Evolutionary conservation across 441 rosid genomes (phyloP).

Genomic region (Manihot esculenta): DNA sequence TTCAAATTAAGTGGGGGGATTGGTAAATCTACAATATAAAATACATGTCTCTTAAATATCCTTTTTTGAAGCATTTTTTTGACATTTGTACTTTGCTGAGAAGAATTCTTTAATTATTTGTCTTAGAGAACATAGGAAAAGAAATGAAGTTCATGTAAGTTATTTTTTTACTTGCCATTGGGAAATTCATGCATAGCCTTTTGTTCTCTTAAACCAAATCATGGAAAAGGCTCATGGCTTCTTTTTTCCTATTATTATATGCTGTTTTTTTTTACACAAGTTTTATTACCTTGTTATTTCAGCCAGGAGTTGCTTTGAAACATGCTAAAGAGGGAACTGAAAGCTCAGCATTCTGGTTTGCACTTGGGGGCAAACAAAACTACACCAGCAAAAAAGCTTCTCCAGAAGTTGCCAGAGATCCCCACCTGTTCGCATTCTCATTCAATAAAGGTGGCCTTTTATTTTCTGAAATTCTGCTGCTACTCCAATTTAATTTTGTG

Average conservation of each 20-base stretch:
- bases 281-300: slow-evolving; percentile 30
- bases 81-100: not conserved
- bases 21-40: not conserved
- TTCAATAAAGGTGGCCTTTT: slow-evolving; percentile 60
- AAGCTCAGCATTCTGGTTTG: slow-evolving; percentile 94
- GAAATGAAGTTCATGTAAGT: not conserved
- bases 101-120: not conserved
- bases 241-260: not conserved
- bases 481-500: not conserved
- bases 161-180: not conserved
- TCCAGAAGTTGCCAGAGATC: slow-evolving; percentile 73
- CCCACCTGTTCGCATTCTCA: slow-evolving; percentile 77
- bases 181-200: not conserved
- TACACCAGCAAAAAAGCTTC: slow-evolving; percentile 72
- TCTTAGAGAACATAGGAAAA: not conserved
- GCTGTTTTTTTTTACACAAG: not conserved
- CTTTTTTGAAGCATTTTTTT: not conserved
- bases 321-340: slow-evolving; percentile 99
- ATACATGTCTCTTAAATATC: not conserved
- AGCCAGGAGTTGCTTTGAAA: slow-evolving; percentile 88
- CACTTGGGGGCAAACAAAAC: slow-evolving; percentile 96
- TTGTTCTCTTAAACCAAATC: not conserved
- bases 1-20: not conserved
- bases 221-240: too few relatives aligned
- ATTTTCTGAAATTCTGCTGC: slow-evolving; percentile 7